phyloP scores from a whole-genome alignment of 1,284 basidiomycete genomes.

The Moesziomyces sp. region DNA sequence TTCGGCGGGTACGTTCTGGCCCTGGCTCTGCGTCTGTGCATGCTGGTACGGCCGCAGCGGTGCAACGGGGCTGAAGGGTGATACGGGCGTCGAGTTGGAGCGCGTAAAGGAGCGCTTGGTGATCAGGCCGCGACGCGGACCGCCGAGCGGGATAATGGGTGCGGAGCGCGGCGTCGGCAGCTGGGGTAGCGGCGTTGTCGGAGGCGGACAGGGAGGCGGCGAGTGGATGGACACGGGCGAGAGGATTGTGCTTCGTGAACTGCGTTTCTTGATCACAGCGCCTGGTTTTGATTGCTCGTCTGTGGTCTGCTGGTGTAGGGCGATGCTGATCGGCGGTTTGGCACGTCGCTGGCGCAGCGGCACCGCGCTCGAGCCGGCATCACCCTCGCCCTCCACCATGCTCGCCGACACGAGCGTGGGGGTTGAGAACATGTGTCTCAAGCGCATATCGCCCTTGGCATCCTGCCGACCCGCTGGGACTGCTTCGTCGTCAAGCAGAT shows the following conservation, averaged over 20 bases:
- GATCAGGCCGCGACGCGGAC: neutral
- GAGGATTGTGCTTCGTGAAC: conserved; percentile 1
- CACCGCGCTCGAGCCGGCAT: neutral
- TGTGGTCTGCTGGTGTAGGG: neutral
- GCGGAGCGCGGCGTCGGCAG: conserved; percentile 15
- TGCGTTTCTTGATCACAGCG: neutral
- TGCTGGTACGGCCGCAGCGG: neutral
- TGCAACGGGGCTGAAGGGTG: neutral
- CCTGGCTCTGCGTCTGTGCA: conserved; percentile 8
- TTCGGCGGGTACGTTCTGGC: neutral
- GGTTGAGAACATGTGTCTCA: conserved; percentile 25
- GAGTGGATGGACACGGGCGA: conserved; percentile 11
- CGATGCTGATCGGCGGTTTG: conserved; percentile 29
- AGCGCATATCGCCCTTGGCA: neutral
- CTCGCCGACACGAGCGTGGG: neutral
- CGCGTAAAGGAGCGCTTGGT: conserved; percentile 11
- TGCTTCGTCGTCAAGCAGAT: neutral
- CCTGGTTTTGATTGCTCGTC: neutral
- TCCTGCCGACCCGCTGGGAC: neutral
- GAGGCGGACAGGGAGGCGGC: conserved; percentile 31
- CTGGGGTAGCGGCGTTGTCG: conserved; percentile 18
- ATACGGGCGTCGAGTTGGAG: conserved; percentile 17
- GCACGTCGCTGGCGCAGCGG: conserved; percentile 27
- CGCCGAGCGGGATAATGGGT: neutral
- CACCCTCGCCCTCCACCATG: neutral